Conservation (phyloP, 2,329 filamentous ascomycete genomes). For the Apiospora saccharicola region DNA sequence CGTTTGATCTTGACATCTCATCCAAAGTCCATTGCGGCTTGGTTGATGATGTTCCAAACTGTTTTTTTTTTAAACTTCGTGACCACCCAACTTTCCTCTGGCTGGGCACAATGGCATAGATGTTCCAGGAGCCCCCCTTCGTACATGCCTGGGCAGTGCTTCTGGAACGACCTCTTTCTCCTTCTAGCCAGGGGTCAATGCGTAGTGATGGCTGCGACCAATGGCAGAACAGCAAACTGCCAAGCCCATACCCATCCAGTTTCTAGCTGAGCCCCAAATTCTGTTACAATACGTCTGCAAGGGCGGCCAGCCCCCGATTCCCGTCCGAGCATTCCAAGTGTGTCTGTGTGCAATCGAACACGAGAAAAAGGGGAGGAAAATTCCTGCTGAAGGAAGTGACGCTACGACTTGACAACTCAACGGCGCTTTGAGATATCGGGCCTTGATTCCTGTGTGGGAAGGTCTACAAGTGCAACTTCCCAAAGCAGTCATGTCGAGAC, state of each 20-base stretch:
- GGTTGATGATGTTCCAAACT: background rate
- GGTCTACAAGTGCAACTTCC: background rate
- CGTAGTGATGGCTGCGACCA: background rate
- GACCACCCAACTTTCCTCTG: background rate
- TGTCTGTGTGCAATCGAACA: too few relatives aligned
- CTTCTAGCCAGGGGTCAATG: background rate
- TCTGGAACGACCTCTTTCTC: constrained; percentile 1
- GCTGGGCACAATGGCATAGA: constrained; percentile 1
- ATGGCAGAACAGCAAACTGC: background rate
- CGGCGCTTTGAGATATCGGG: background rate
- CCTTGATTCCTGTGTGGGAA: background rate
- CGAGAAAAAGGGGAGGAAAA: too few relatives aligned
- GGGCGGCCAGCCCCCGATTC: too few relatives aligned
- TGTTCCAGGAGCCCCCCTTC: background rate
- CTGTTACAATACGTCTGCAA: background rate
- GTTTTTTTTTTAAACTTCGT: background rate
- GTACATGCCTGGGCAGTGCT: background rate
- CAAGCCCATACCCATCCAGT: background rate
- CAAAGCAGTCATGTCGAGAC: background rate
- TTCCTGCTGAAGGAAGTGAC: background rate
- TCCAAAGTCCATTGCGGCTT: background rate
- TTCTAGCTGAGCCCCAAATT: background rate
- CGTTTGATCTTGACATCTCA: background rate
- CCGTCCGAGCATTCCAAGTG: too few relatives aligned
- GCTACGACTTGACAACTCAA: background rate